A percentile compares a stretch with the other conserved stretches of the same genome.
Evolutionary conservation across 768 basidiomycete genomes (phyloP).

Genomic region (Suillus subalutaceus): DNA sequence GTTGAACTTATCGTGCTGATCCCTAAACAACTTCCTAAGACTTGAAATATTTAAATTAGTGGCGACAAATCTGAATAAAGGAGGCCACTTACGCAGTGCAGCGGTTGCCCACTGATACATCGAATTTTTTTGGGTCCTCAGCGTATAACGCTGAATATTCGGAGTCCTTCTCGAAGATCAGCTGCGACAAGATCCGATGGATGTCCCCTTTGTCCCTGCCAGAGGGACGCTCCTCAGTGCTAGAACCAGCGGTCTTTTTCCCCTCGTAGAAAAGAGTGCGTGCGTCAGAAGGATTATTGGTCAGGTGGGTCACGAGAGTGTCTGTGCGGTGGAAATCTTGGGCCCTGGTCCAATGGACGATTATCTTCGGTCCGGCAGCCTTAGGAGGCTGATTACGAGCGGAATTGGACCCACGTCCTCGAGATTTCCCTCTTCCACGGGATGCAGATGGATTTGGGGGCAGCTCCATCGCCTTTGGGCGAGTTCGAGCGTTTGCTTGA

Average conservation of each 20-base stretch:
- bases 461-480: background rate
- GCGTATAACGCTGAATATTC: background rate
- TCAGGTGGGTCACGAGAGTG: background rate
- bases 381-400: background rate
- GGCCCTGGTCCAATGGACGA: background rate
- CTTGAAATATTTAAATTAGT: background rate
- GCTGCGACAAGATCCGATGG: background rate
- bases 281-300: background rate
- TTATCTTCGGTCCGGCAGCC: background rate
- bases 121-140: background rate
- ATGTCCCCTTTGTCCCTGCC: slow-evolving; percentile 4
- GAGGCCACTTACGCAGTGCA: background rate
- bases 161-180: slow-evolving; percentile 1
- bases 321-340: background rate
- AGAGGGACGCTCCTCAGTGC: background rate
- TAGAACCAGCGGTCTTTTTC: background rate
- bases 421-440: background rate
- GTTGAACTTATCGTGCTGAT: background rate
- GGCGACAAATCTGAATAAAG: background rate
- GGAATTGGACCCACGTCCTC: background rate
- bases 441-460: background rate
- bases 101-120: background rate
- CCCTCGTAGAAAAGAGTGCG: background rate
- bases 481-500: background rate
- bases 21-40: background rate